Conservation (phyloP, 2,329 filamentous ascomycete species). For the Penicillium corylophilum region DNA sequence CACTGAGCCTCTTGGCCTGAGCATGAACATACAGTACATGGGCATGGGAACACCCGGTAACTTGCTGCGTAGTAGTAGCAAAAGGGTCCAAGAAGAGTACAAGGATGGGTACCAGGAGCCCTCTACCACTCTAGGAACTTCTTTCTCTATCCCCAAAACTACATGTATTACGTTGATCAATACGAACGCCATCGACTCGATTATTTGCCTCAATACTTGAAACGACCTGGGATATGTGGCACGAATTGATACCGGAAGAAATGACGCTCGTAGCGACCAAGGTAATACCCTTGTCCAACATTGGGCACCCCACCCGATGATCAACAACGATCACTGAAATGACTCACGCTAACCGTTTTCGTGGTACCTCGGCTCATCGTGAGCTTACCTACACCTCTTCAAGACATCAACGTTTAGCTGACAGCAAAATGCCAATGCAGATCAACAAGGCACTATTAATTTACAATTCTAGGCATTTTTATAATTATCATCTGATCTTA, state of each 20-base stretch:
- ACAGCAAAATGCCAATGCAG: not conserved
- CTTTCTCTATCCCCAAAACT: not conserved
- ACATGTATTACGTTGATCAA: not conserved
- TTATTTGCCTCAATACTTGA: not conserved
- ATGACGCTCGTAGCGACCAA: not conserved
- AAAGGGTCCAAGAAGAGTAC: not conserved
- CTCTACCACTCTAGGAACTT: not conserved
- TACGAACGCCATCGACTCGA: not conserved
- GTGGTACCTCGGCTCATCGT: constrained; percentile 24
- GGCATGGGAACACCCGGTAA: not conserved
- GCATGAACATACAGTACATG: not conserved
- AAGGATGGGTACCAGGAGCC: not conserved
- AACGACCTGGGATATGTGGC: not conserved
- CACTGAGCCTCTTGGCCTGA: constrained; percentile 10
- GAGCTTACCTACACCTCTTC: not conserved
- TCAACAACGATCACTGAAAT: constrained; percentile 3
- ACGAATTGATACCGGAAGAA: constrained; percentile 20
- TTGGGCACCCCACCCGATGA: constrained; percentile 2
- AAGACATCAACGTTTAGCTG: not conserved
- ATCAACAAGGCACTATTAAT: not conserved
- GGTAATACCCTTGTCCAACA: constrained; percentile 4
- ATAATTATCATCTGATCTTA: not conserved
- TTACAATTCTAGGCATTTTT: not conserved
- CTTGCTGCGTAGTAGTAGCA: not conserved
- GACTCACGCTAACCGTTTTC: constrained; percentile 14